Base-by-base conservation (phyloP, 805 yeast genomes). In the Dipodascus albidus region DNA sequence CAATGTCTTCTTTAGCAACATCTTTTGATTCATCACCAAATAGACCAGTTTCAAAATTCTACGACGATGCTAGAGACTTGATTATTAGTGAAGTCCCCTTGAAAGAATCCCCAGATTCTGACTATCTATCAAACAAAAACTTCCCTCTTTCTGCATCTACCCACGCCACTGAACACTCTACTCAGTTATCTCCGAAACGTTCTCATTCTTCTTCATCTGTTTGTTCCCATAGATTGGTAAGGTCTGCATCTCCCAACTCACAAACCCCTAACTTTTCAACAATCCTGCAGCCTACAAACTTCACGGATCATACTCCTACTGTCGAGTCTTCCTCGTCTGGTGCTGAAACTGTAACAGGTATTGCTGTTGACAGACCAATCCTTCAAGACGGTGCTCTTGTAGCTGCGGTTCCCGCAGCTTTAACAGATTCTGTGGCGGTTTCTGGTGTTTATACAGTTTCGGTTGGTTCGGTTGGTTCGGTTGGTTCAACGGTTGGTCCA, bases 1-100 rank as follows among this genome's bases (percentile, higher is more conserved):
- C 49, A 22, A 21, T 47, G 24, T 47, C 49, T 22, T 47, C 49
- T 9, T 22, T 47, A 47, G 31, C 49, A 47, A 47, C 49, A 11
- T 38, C 44, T 4, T 9, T 47, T 14, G 49, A 47, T 6, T 47
- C 49, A 3, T 11, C 49, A n/a, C 20, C 14, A 38, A 38, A 14
- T 38, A 38, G 44, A 38, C 20, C 44, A n/a, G 44, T 14, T n/a
- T 38, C 20, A 38, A 38, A 38, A 19, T 38, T 11, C 44, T 38
- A 38, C 20, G 44, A 38, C 44, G 44, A 38, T 17, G 44, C 44
- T 38, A 14, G 44, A 14, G 44, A 38, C 44, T 6, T 38, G n/a
- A 38, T 38, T 14, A 38, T 38, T 6, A 17, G 20, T 38, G 44
- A 38, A 17, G 44, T 17, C 20, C 44, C 44, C 8, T 6, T 38